Conservation (phyloP, 2,329 filamentous ascomycete genomes). For the Calonectria leucothoes region DNA sequence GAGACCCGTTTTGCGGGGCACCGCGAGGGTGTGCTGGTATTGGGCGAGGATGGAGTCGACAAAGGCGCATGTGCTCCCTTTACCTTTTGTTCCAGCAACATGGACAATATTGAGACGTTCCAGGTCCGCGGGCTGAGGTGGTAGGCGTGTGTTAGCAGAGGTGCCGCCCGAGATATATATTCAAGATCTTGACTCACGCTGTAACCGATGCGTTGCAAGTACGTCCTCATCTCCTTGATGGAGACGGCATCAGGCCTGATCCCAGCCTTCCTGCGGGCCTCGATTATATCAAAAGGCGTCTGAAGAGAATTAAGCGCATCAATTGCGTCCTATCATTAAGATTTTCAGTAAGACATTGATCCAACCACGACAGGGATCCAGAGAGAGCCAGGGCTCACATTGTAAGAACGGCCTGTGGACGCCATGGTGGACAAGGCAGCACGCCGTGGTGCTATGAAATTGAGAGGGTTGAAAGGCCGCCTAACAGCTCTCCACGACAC, state of each 20-base stretch:
- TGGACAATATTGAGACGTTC: slow-evolving; percentile 75
- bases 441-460: slow-evolving; percentile 29
- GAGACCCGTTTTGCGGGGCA: slow-evolving; percentile 65
- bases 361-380: not conserved
- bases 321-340: slow-evolving; percentile 78
- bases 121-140: slow-evolving; percentile 57
- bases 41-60: slow-evolving; percentile 70
- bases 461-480: slow-evolving; percentile 36
- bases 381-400: slow-evolving; percentile 38
- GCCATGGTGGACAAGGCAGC: slow-evolving; percentile 42
- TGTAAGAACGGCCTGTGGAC: slow-evolving; percentile 47
- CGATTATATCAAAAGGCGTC: slow-evolving; percentile 84
- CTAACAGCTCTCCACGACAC: slow-evolving; percentile 41
- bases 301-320: slow-evolving; percentile 89
- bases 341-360: slow-evolving; percentile 19
- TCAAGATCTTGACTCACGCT: slow-evolving; percentile 54
- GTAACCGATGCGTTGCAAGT: slow-evolving; percentile 83
- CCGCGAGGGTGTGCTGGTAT: slow-evolving; percentile 52
- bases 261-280: slow-evolving; percentile 81
- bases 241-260: slow-evolving; percentile 75
- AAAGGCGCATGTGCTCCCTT: slow-evolving; percentile 79
- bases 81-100: slow-evolving; percentile 82
- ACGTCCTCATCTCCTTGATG: slow-evolving; percentile 83
- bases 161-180: not conserved
- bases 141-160: not conserved